Conservation (phyloP, 768 basidiomycete genomes). For the Pisolithus microcarpus region DNA sequence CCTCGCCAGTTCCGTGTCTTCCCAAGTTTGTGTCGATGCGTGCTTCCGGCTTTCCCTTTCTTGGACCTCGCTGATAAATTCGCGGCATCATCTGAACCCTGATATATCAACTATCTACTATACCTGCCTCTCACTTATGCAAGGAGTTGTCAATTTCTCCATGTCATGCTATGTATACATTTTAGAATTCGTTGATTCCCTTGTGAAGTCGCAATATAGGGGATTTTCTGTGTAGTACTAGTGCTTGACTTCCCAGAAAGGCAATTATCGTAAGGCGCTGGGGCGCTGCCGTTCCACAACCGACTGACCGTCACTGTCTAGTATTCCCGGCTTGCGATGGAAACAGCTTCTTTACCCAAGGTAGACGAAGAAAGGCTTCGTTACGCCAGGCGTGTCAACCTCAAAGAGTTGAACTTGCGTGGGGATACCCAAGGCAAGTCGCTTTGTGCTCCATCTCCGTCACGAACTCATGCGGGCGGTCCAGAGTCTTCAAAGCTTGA, state of each 20-base stretch:
- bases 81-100: too few species aligned
- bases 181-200: too few species aligned
- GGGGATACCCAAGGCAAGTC: slow-evolving; percentile 42
- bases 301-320: neutral
- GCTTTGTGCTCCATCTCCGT: neutral
- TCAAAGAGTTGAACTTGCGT: slow-evolving; percentile 52
- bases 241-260: neutral
- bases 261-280: neutral
- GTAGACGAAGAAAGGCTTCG: slow-evolving; percentile 47
- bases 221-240: too few species aligned
- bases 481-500: slow-evolving; percentile 74
- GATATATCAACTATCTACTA: too few species aligned
- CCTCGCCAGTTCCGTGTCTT: too few species aligned
- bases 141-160: too few species aligned
- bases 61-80: too few species aligned
- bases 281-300: neutral
- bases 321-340: slow-evolving; percentile 14
- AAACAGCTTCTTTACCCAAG: slow-evolving; percentile 24
- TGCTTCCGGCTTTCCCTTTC: too few species aligned
- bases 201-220: too few species aligned
- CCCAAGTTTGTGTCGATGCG: too few species aligned
- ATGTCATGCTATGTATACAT: too few species aligned
- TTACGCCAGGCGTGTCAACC: slow-evolving; percentile 47
- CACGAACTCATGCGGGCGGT: slow-evolving; percentile 5
- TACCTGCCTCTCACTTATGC: too few species aligned